phyloP scores from a whole-genome alignment of 306 rosid species.

The Fragaria vesca region DNA sequence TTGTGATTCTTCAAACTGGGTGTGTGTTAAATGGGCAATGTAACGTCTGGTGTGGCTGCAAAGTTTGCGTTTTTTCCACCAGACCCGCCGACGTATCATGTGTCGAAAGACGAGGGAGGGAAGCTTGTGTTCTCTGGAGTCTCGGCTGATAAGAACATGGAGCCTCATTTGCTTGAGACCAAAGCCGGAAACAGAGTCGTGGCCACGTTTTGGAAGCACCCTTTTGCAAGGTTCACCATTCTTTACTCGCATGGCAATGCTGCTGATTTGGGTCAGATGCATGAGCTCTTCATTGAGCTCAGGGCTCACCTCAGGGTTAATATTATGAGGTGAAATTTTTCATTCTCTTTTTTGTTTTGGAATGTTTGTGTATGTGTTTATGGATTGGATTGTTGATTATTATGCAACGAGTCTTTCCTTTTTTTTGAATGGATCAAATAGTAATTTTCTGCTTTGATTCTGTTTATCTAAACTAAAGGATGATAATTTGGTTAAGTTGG shows the following conservation, averaged over 20 bases:
- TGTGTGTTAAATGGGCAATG: slow-evolving; percentile 77
- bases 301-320: slow-evolving; percentile 97
- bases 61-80: slow-evolving; percentile 98
- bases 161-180: slow-evolving; percentile 63
- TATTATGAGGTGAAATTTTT: slow-evolving; percentile 61
- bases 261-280: slow-evolving; percentile 98
- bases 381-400: neutral
- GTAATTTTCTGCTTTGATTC: neutral
- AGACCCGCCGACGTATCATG: slow-evolving; percentile 87
- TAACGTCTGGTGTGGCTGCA: slow-evolving; percentile 86
- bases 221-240: slow-evolving; percentile 76
- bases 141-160: slow-evolving; percentile 66
- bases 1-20: slow-evolving; percentile 14
- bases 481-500: neutral
- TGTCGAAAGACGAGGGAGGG: slow-evolving; percentile 52
- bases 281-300: slow-evolving; percentile 86
- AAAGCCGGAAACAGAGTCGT: slow-evolving; percentile 74
- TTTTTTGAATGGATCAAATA: neutral
- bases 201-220: slow-evolving; percentile 89
- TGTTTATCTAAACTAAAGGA: neutral
- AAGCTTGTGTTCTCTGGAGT: slow-evolving; percentile 61
- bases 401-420: neutral
- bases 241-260: slow-evolving; percentile 98
- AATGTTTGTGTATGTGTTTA: too few relatives aligned
- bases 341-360: neutral